Evolutionary conservation across 495 filamentous ascomycete species (phyloP).

Genomic region (Penicillium riverlandense): DNA sequence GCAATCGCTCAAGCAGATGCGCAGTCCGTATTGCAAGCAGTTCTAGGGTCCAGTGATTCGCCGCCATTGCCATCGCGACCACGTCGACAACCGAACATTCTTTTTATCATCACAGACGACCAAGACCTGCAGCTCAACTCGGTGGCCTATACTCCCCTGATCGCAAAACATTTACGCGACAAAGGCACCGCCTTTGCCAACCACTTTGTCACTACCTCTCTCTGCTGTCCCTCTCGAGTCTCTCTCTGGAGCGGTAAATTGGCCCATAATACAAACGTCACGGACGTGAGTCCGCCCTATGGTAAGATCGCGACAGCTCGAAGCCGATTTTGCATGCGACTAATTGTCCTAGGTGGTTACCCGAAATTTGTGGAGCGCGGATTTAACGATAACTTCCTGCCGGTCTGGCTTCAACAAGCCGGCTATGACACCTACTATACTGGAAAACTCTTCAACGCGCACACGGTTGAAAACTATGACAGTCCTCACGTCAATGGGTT

Average conservation of each 20-base stretch:
- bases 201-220: slow-evolving; percentile 56
- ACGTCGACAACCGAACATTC: slow-evolving; percentile 42
- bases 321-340: background rate
- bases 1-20: background rate
- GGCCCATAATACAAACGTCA: slow-evolving; percentile 72
- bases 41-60: slow-evolving; percentile 2
- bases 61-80: background rate
- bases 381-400: slow-evolving; percentile 59
- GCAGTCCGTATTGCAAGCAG: slow-evolving; percentile 9
- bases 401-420: slow-evolving; percentile 60
- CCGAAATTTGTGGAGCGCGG: slow-evolving; percentile 62
- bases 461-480: slow-evolving; percentile 52
- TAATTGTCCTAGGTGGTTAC: slow-evolving; percentile 48
- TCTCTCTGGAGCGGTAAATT: slow-evolving; percentile 58
- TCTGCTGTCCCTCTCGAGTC: slow-evolving; percentile 60
- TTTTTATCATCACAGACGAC: slow-evolving; percentile 62
- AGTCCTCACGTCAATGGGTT: slow-evolving; percentile 52
- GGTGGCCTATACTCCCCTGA: slow-evolving; percentile 48
- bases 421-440: slow-evolving; percentile 72
- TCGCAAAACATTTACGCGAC: slow-evolving; percentile 44
- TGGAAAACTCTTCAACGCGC: slow-evolving; percentile 65
- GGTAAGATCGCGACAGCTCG: slow-evolving; percentile 23
- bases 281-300: slow-evolving; percentile 57
- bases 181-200: slow-evolving; percentile 48
- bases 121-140: slow-evolving; percentile 57